Evolutionary conservation across 495 filamentous ascomycete species (phyloP), one percentile per base, ranked within the genome.

Genomic region (Penicillium paxilli): DNA sequence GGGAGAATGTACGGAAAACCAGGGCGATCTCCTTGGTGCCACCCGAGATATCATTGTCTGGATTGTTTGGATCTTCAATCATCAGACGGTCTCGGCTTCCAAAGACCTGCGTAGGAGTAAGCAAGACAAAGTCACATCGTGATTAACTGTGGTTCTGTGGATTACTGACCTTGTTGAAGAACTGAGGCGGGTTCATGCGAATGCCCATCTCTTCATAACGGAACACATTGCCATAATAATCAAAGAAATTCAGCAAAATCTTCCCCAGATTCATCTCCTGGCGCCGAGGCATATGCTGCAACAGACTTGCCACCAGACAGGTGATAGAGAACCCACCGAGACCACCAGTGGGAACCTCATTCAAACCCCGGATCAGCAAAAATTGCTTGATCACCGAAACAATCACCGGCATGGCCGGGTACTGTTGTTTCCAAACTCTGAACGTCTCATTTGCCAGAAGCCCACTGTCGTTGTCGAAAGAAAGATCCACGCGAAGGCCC

Each of bases 301-400:
- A 70, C 58, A 96, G 74, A 68, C 86, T 91, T 46, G 90, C 85
- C n/a, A 97, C 89, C 37, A 98, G 79, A 72, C 95, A 98, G 35
- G 88, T 96, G 47, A 96, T 87, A 1, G 91, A 88, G 63, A 98
- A 97, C 1, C 93, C 92, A 28, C 94, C 95, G n/a, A 98, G 79
- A 0, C 95, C 95, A 51, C 95, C 95, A 38, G 82, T 86, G 17
- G 86, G 84, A 2, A 95, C 91, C 66, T 98, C 94, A 56, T 97
- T 96, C 30, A 97, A 76, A 2, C 85, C 89, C 37, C 92, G 83
- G 83, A 98, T 92, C 16, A 87, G 74, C 17, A 98, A 74, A 51
- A 95, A 92, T 49, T 98, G 95, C 70, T 98, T 98, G 70, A 98
- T 83, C 21, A 98, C 56, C 0, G 89, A 83, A 11, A 94, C 87